These are phyloP conservation scores for Hibiscus mutabilis DNA, from an alignment of 345 rosid species.

Conservation along the genomic window DNA sequence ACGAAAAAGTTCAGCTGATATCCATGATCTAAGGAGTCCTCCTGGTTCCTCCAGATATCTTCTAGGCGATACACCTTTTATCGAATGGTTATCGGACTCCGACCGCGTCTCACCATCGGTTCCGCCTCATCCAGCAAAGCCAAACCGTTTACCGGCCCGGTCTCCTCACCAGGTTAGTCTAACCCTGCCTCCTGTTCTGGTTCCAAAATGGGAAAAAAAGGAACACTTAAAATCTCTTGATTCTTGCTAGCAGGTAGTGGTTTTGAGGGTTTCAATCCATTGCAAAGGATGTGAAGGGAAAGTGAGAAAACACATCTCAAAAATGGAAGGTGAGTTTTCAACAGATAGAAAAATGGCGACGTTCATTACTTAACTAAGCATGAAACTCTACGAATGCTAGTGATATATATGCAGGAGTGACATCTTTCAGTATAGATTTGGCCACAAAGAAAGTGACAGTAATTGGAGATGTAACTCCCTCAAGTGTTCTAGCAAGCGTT, in stretches of 20 bases:
- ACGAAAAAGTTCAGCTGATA: slow-evolving; percentile 61
- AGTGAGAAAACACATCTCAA: slow-evolving; percentile 79
- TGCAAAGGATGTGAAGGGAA: slow-evolving; percentile 98
- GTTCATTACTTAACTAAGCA: background rate
- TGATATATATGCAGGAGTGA: slow-evolving; percentile 37
- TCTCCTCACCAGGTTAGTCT: slow-evolving; percentile 5
- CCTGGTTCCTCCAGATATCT: slow-evolving; percentile 56
- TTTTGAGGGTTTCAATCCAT: slow-evolving; percentile 80
- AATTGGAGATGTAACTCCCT: slow-evolving; percentile 46
- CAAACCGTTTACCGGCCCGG: slow-evolving; percentile 13
- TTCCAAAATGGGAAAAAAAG: background rate
- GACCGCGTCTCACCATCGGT: slow-evolving; percentile 33
- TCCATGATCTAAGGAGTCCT: slow-evolving; percentile 31
- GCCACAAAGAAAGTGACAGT: slow-evolving; percentile 47
- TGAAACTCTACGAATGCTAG: background rate
- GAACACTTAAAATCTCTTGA: background rate
- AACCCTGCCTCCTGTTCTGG: slow-evolving; percentile 22
- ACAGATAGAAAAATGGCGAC: background rate
- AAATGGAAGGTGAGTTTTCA: slow-evolving; percentile 66
- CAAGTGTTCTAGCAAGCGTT: slow-evolving; percentile 41
- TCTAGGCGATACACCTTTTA: slow-evolving; percentile 41
- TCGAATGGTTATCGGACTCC: slow-evolving; percentile 36
- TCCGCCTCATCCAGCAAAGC: slow-evolving; percentile 19
- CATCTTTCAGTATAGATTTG: slow-evolving; percentile 49
- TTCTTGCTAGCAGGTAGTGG: slow-evolving; percentile 52